Base-by-base conservation (phyloP, 306 rosid species). In the Clitoria ternatea region DNA sequence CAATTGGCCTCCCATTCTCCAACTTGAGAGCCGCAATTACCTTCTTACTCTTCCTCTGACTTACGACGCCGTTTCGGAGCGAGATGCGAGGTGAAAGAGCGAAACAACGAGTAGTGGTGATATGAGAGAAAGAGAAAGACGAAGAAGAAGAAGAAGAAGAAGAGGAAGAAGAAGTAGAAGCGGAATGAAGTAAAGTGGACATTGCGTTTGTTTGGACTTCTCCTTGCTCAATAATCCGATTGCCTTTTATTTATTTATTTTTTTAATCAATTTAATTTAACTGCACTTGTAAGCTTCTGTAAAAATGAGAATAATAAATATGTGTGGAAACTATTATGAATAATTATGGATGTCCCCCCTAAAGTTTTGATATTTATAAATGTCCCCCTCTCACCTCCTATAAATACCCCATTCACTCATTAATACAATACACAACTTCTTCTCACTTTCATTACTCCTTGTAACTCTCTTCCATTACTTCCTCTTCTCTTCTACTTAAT, bases 1-100 rank as follows among this genome's bases (percentile, higher is more conserved):
- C 43, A 15, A 43, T 70, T 0, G 87, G 87, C 70, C 61, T 87
- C 9, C 98, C 98, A 32, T 88, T 91, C 27, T 61, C 88, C 50
- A 65, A 83, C 66, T 78, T 85, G 70, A 88, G 8, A 0, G 95
- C 83, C 49, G 76, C 87, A 26, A 69, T 77, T 3, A 76, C 54
- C 50, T 53, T 64, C 20, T 92, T 86, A 66, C 65, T 64, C 20
- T 92, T 86, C 69, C 65, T 80, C 98, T 92, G 52, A 6, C 88
- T 74, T 78, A 84, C 89, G 49, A 80, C 30, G 77, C 24, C 63
- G 66, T 63, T 56, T 27, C 39, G 80, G 57, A 48, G 50, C 0
- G 80, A 29, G 75, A 71, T 4, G 17, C 68, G 65, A 66, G 59
- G 7, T 32, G 22, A 15, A 1, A 45, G 56, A 62, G 68, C 11